Conservation (phyloP, 139 green algal species). For the Tetraselmis chui region DNA sequence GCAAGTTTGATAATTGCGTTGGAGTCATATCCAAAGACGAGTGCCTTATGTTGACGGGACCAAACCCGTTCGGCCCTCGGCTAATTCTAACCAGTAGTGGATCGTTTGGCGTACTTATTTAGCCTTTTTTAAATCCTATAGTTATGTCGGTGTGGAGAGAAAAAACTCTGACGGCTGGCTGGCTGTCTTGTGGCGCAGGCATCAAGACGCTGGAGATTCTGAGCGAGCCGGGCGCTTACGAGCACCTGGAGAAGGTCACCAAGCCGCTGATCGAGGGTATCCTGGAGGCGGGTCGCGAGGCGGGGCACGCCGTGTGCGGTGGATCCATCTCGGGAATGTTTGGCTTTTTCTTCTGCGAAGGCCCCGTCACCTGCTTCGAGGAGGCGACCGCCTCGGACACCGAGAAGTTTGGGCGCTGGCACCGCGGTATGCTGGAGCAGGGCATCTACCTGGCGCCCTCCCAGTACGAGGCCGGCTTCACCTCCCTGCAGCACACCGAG, state of each 20-base stretch:
- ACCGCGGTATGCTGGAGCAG: slow-evolving; percentile 95
- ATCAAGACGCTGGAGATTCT: slow-evolving; percentile 99
- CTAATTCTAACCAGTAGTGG: too few species aligned
- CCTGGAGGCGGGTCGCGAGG: slow-evolving; percentile 69
- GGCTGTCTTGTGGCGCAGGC: too few species aligned
- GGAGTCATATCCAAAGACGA: too few species aligned
- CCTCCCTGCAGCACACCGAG: slow-evolving; percentile 86
- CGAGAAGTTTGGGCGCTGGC: slow-evolving; percentile 92
- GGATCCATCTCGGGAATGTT: slow-evolving; percentile 96
- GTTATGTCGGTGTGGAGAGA: too few species aligned
- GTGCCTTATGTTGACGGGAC: too few species aligned
- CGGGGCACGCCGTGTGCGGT: slow-evolving; percentile 82
- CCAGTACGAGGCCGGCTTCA: slow-evolving; percentile 96
- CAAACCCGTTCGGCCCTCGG: too few species aligned
- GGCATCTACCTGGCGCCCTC: slow-evolving; percentile 95
- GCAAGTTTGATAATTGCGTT: too few species aligned
- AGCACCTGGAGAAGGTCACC: slow-evolving; percentile 87
- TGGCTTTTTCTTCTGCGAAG: slow-evolving; percentile 98
- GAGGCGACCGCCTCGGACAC: slow-evolving; percentile 84
- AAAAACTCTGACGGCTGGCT: too few species aligned
- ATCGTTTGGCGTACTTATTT: too few species aligned
- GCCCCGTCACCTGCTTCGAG: slow-evolving; percentile 80
- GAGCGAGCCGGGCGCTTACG: slow-evolving; percentile 78
- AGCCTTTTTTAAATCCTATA: too few species aligned
- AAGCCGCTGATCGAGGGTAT: slow-evolving; percentile 86